Evolutionary conservation across 2,329 filamentous ascomycete genomes (phyloP).

Genomic region (Aspergillus sp.): DNA sequence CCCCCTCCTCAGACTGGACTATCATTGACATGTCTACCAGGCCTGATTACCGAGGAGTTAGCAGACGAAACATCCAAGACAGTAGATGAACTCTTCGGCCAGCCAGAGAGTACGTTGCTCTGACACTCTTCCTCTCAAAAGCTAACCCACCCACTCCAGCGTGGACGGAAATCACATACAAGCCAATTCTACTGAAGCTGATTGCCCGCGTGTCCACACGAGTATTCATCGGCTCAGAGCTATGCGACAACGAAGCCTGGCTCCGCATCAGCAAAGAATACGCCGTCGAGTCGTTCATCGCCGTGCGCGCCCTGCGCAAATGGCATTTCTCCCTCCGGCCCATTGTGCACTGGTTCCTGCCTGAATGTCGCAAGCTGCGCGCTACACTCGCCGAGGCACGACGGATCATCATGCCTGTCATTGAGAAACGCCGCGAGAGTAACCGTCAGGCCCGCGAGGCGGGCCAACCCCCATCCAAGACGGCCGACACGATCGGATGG

Average conservation of each 20-base stretch:
- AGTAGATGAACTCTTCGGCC: too few species aligned
- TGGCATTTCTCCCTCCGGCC: constrained; percentile 33
- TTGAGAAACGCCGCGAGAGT: constrained; percentile 3
- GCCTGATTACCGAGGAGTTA: too few species aligned
- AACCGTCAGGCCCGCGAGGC: too few species aligned
- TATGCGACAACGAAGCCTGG: constrained; percentile 9
- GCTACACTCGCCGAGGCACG: constrained; percentile 30
- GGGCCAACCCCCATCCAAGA: background rate
- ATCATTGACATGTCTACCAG: too few species aligned
- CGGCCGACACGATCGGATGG: constrained; percentile 12
- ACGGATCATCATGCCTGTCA: constrained; percentile 20
- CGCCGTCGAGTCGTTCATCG: constrained; percentile 6
- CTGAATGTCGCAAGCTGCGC: constrained; percentile 30
- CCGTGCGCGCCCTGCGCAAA: constrained; percentile 30
- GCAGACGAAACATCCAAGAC: too few species aligned
- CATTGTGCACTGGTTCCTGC: constrained; percentile 37
- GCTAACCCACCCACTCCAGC: too few species aligned
- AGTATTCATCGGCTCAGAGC: constrained; percentile 9
- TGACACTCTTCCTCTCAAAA: too few species aligned
- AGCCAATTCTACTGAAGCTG: too few species aligned
- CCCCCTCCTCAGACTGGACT: too few species aligned
- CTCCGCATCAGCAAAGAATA: constrained; percentile 7
- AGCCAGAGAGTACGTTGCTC: too few species aligned
- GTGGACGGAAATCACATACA: too few species aligned
- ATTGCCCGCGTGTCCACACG: constrained; percentile 4